Base-by-base conservation (phyloP, 2,329 filamentous ascomycete genomes). In the Fusarium algeriense region DNA sequence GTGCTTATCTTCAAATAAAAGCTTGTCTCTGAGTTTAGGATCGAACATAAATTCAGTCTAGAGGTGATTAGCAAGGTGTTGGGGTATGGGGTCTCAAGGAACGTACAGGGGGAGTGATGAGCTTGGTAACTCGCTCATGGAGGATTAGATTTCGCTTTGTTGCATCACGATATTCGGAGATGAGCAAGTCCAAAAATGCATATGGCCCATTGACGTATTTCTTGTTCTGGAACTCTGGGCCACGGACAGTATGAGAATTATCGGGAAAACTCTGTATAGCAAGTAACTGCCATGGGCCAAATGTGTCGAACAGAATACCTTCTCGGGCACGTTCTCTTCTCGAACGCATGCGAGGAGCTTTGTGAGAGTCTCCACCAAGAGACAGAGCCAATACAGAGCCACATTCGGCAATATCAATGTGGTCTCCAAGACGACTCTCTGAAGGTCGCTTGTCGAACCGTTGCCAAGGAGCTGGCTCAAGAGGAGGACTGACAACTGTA, bases 401-500 rank as follows among this genome's bases (percentile, higher is more conserved):
- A 67, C 89, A 91, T 49, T 89, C 84, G 34, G 87, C 85, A 54
- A 91, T 84, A 30, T 88, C 85, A 30, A 91, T 86, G 76, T 91
- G 88, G 57, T 87, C 78, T 61, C 81, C 75, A 19, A 80, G 68
- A 23, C 80, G 74, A 57, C 79, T 77, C 73, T 83, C 77, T 37
- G 79, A 73, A 1, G 83, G 78, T n/a, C 81, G 78, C 45, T 81
- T 83, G 70, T 90, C 88, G 40, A 85, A 85, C 23, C 83, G 80
- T 74, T 91, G 89, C 88, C 89, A 91, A 9, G 86, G 82, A 73
- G 89, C 87, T 0, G 89, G 89, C 35, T 83, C 81, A 43, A 88
- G 84, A 7, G 84, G 85, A 7, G 87, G 83, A 3, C 85, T 86
- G 15, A 91, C 84, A 10, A 90, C 83, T 8, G 89, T 91, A 74